These are phyloP conservation scores for Royoungia palumana DNA, from an alignment of 768 basidiomycete genomes.

Conservation along the genomic window DNA sequence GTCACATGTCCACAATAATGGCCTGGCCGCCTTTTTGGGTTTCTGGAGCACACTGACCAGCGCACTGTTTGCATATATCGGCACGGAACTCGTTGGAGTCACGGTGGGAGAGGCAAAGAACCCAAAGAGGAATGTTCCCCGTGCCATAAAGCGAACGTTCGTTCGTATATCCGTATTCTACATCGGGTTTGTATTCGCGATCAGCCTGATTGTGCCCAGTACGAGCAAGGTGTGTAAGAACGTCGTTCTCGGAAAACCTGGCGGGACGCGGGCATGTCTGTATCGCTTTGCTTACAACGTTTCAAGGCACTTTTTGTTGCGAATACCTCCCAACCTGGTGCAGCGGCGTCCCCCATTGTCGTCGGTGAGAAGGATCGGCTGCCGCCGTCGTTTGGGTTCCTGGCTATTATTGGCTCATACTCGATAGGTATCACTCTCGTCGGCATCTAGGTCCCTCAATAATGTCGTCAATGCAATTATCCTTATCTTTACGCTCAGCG, in stretches of 20 bases:
- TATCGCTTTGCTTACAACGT: background rate
- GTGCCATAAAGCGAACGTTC: constrained; percentile 64
- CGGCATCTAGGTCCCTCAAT: constrained; percentile 55
- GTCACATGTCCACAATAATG: constrained; percentile 45
- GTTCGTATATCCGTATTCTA: constrained; percentile 62
- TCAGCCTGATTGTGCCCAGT: constrained; percentile 67
- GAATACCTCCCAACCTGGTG: constrained; percentile 39
- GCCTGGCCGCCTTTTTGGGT: constrained; percentile 57
- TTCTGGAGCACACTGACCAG: constrained; percentile 73
- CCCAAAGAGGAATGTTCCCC: constrained; percentile 70
- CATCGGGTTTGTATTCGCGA: constrained; percentile 67
- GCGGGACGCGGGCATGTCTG: too few relatives aligned
- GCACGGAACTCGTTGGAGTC: constrained; percentile 76
- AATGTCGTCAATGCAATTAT: constrained; percentile 54
- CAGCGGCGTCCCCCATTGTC: constrained; percentile 65
- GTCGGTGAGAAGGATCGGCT: constrained; percentile 43
- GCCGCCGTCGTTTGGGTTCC: constrained; percentile 4
- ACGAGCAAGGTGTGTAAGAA: constrained; percentile 14
- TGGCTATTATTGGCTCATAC: background rate
- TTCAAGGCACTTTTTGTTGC: constrained; percentile 33
- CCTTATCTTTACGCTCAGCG: constrained; percentile 61
- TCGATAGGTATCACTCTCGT: constrained; percentile 28
- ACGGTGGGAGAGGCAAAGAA: constrained; percentile 60
- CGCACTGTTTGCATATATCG: constrained; percentile 69
- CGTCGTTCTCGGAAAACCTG: too few relatives aligned